Evolutionary conservation across 345 rosid species (phyloP), one percentile per base, ranked within the genome.

Genomic region (Aquilaria malaccensis): DNA sequence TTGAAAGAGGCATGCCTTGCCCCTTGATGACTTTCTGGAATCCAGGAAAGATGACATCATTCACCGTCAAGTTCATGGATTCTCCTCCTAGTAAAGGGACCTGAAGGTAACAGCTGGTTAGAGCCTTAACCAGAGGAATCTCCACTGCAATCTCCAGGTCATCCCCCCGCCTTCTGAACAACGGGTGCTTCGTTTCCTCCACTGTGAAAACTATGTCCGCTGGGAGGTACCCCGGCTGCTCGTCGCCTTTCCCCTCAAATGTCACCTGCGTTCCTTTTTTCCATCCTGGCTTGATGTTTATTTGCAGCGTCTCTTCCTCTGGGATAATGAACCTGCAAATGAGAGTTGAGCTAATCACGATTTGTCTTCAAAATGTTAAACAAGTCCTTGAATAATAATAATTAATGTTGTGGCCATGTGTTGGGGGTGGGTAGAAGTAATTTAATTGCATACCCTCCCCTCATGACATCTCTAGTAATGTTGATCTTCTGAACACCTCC

Each of bases 261-360:
- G 81, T 83, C 33, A 93, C 85, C 77, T 76, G 84, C 0, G 94
- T 93, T 61, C 98, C 98, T 73, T 77, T 82, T 72, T 53, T 87
- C 98, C 98, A 93, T 71, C 98, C 98, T 15, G 97, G 94, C 56
- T 85, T 75, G 13, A 93, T 66, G 32, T 76, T 85, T 60, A 93
- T 82, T 59, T 72, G 79, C 45, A 93, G 56, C 31, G 54, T 68
- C 63, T 93, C 98, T 65, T 84, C 96, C 74, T 85, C 80, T 73
- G 83, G 64, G 45, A 62, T 72, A 11, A 85, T 62, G 60, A 78
- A 63, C 64, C 98, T 92, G 83, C 59, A 50, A 11, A 61, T 56
- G n/a, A 32, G 59, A 43, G 37, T 55, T 10, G 33, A 55, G 43
- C 33, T 31, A 33, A 13, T 5, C 41, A 33, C 7, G 5, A 56